Percentiles rank a stretch among this genome's conserved stretches.
These are phyloP conservation scores for Ophiocordyceps robertsii DNA, from an alignment of 2,329 filamentous ascomycete species.

Conservation along the genomic window DNA sequence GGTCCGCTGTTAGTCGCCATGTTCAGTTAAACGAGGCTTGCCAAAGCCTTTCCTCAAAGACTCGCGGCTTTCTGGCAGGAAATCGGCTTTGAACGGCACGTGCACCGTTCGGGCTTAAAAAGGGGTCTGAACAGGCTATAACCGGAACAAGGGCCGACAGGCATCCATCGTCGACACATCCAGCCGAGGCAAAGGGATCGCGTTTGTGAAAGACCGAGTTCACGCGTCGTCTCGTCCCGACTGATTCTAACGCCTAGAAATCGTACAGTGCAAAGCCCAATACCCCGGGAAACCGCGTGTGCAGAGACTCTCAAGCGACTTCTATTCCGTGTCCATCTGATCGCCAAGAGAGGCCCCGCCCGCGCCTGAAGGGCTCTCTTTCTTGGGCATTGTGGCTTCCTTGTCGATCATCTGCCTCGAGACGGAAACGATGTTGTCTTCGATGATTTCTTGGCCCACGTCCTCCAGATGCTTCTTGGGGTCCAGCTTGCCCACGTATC, in stretches of 20 bases:
- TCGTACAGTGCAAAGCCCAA: conserved; percentile 14
- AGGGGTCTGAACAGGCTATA: too few relatives aligned
- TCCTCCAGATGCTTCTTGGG: conserved; percentile 99
- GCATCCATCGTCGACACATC: background rate
- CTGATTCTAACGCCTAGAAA: conserved; percentile 17
- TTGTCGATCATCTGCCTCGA: conserved; percentile 99
- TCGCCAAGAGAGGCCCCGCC: conserved; percentile 41
- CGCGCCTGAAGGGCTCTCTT: conserved; percentile 34
- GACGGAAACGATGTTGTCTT: conserved; percentile 99
- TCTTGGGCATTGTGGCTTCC: conserved; percentile 81
- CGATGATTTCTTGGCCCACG: conserved; percentile 89
- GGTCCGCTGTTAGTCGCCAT: too few relatives aligned
- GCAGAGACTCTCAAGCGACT: conserved; percentile 16
- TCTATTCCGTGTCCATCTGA: conserved; percentile 59
- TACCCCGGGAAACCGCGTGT: conserved; percentile 7
- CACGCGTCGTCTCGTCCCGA: conserved; percentile 11
- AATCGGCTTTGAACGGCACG: too few relatives aligned
- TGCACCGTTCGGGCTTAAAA: too few relatives aligned
- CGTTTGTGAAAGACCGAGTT: background rate
- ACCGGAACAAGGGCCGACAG: too few relatives aligned
- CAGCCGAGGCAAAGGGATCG: conserved; percentile 4
- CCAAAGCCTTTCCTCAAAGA: too few relatives aligned
- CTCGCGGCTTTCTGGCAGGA: too few relatives aligned
- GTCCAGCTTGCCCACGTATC: conserved; percentile 97
- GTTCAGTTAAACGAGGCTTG: too few relatives aligned